These are phyloP conservation scores for Parathielavia appendiculata DNA, from an alignment of 495 filamentous ascomycete species.

Conservation along the genomic window DNA sequence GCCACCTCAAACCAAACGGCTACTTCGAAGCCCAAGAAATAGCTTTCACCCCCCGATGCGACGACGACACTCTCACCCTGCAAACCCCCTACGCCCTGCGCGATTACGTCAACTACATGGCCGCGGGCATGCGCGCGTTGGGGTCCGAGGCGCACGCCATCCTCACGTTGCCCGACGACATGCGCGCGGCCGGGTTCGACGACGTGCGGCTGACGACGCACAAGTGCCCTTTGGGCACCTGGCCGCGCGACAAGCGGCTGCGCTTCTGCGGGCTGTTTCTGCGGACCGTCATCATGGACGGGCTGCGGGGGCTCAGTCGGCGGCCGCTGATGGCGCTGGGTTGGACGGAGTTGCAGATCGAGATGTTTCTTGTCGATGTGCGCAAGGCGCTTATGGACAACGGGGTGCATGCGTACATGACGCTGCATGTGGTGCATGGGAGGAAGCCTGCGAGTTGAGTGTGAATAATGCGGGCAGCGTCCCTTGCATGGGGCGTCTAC, in stretches of 20 bases:
- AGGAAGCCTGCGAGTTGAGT: constrained; percentile 27
- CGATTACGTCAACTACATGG: constrained; percentile 32
- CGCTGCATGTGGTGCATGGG: constrained; percentile 31
- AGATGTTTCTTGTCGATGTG: constrained; percentile 39
- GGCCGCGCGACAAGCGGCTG: constrained; percentile 32
- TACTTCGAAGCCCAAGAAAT: constrained; percentile 53
- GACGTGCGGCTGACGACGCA: constrained; percentile 21
- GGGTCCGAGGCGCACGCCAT: constrained; percentile 31
- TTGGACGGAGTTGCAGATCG: constrained; percentile 37
- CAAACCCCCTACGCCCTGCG: constrained; percentile 35
- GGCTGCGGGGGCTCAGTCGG: constrained; percentile 30
- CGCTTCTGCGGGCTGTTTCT: constrained; percentile 33
- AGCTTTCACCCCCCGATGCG: constrained; percentile 33
- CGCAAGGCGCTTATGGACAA: constrained; percentile 32
- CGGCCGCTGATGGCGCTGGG: constrained; percentile 32
- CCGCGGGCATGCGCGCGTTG: constrained; percentile 25
- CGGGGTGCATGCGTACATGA: constrained; percentile 32
- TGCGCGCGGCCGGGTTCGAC: constrained; percentile 32
- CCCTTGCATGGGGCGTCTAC: no score
- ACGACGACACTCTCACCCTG: constrained; percentile 38
- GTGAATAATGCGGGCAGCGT: no score
- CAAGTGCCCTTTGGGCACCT: constrained; percentile 34
- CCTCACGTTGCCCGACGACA: constrained; percentile 11
- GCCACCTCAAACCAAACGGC: constrained; percentile 47
- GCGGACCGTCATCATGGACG: constrained; percentile 35